Evolutionary conservation across 2,329 filamentous ascomycete genomes (phyloP).

Genomic region (Paraphaeosphaeria sporulosa): DNA sequence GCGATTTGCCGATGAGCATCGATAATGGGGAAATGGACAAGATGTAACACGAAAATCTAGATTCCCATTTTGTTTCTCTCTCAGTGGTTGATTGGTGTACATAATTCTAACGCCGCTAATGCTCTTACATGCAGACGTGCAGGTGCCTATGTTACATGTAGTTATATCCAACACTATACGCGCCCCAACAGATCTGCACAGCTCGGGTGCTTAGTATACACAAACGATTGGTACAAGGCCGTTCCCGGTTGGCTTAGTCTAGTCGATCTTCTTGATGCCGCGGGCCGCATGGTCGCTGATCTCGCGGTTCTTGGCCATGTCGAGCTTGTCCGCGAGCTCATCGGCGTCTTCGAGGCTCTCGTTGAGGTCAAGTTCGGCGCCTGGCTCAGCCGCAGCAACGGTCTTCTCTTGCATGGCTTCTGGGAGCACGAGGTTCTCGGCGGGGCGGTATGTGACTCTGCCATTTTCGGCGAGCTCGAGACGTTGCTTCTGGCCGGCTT

Average conservation of each 20-base stretch:
- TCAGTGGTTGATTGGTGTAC: not conserved
- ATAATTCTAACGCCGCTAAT: conserved; percentile 8
- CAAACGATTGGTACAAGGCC: not conserved
- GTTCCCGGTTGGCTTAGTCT: not conserved
- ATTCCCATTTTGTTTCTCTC: not conserved
- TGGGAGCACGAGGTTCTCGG: conserved; percentile 29
- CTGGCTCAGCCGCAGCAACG: not conserved
- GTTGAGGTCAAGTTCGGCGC: not conserved
- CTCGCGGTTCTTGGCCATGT: conserved; percentile 32
- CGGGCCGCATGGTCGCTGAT: conserved; percentile 24
- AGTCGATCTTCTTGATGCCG: conserved; percentile 26
- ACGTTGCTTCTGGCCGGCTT: conserved; percentile 75
- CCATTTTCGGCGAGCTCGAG: conserved; percentile 69
- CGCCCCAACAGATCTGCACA: not conserved
- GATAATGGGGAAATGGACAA: not conserved
- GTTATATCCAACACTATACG: conserved; percentile 7
- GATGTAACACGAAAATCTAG: not conserved
- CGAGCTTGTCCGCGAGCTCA: conserved; percentile 31
- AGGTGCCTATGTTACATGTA: conserved; percentile 13
- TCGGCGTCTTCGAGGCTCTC: conserved; percentile 23
- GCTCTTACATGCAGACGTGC: conserved; percentile 13
- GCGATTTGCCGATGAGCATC: too few relatives aligned
- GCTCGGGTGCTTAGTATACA: not conserved
- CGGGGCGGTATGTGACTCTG: conserved; percentile 64
- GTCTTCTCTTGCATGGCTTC: conserved; percentile 23